Evolutionary conservation across 768 basidiomycete species (phyloP), one percentile per base, ranked within the genome.

Genomic region (Fomitopsis serialis): DNA sequence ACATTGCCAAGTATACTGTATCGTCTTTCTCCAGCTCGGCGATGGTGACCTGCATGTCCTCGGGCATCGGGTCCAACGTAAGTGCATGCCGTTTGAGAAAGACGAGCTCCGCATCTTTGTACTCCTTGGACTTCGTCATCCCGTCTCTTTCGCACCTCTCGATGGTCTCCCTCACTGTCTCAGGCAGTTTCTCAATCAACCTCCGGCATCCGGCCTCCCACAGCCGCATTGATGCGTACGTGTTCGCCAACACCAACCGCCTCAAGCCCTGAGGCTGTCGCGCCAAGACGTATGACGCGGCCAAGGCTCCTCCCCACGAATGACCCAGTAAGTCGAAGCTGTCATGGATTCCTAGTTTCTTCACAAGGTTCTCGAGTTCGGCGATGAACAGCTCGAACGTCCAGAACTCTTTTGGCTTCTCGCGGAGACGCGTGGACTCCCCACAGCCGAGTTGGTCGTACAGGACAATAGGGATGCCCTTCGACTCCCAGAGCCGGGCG

Each of bases 391-490:
- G 69, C 48, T 74, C 62, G 24, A 68, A 61, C 15, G 70, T 78
- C 79, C 79, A 81, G 66, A 84, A 83, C 29, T 74, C 70, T 12
- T 67, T 69, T 5, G 61, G 69, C 58, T 78, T 81, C 55, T 81
- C 76, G n/a, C 9, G 63, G 74, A 17, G 68, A 56, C 80, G 79
- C 9, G 79, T 79, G 11, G 81, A 83, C 23, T 66, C 65, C 15
- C 79, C 80, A 52, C 65, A 72, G 8, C 81, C 81, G 43, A 84
- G 52, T 59, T 83, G 82, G 61, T 71, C 70, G 64, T 83, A 82
- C 42, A 81, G 58, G 37, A 84, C 58, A 57, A 82, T 69, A 1
- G 76, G 73, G 44, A 76, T 78, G 27, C 58, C 45, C 50, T 68
- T 58, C 11, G 63, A 58, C 5, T 54, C 52, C 22, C 71, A 67